Evolutionary conservation across 23 red algal species (phyloP), one percentile per base, ranked within the genome.

Genomic region (Pyropia yezoensis): DNA sequence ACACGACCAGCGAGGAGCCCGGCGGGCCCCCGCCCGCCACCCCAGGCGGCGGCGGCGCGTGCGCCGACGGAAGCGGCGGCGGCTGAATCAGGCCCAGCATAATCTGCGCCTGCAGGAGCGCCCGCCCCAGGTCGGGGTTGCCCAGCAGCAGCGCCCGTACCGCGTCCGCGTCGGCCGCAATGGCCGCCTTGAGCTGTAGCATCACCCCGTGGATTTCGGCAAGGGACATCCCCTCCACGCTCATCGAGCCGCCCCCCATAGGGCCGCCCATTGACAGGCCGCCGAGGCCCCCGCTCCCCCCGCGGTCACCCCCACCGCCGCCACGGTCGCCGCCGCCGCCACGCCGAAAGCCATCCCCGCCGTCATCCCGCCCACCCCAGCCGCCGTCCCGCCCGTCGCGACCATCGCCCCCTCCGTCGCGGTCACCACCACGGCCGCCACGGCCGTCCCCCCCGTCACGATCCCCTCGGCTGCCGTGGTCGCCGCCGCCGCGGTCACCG

Each of bases 21-120:
- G 72, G 15, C 13, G 53, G 76, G 4, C 3, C 30, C 27, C 53
- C 68, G 6, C 3, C 49, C 18, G 11, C 3, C 53, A 5, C 17
- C 23, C 59, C 68, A 14, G 55, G 57, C 20, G 68, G 73, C 61
- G 77, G 65, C 13, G 61, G 30, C 39, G 39, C 39, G 39, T 47
- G 39, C 67, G 49, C 47, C 45, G 67, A 24, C 18, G 83, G 49
- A 50, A 76, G 63, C 52, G 73, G 61, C 45, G 76, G 85, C 45
- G 70, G 77, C 9, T 78, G 70, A 5, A 91, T 64, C 76, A 95
- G 70, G 39, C 90, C 90, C 3, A 95, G 68, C 82, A 95, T 75
- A 29, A 95, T 61, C 62, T 88, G 82, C 9, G 72, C 90, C 57
- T 88, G 82, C 30, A 95, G 66, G 3, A 95, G 62, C 0, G 90